Evolutionary conservation across 495 filamentous ascomycete species (phyloP).

Genomic region (Podospora australis): DNA sequence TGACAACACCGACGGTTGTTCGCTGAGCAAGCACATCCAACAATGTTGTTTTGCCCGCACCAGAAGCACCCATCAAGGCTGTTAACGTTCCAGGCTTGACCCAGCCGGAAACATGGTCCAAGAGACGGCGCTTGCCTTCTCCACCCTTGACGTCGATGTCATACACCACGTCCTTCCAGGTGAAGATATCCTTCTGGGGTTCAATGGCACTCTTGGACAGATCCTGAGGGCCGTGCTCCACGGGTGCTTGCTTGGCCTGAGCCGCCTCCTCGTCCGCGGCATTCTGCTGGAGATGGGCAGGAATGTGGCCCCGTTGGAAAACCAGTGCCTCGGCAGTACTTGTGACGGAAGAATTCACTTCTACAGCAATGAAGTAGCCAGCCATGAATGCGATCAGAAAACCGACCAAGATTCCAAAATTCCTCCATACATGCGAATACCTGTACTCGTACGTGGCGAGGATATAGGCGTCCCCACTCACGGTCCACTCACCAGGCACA

Average conservation of each 20-base stretch:
- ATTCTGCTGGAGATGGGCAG: slow-evolving; percentile 14
- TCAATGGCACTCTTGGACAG: slow-evolving; percentile 35
- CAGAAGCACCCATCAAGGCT: slow-evolving; percentile 76
- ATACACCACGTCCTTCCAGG: slow-evolving; percentile 56
- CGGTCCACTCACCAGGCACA: slow-evolving; percentile 40
- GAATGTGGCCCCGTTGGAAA: slow-evolving; percentile 24
- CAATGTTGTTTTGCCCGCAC: slow-evolving; percentile 70
- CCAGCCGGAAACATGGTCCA: slow-evolving; percentile 67
- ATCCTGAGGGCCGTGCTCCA: slow-evolving; percentile 3
- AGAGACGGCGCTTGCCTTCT: slow-evolving; percentile 51
- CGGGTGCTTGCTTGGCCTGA: not conserved
- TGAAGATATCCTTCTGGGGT: slow-evolving; percentile 49
- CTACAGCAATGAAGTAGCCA: slow-evolving; percentile 56
- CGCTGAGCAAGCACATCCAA: slow-evolving; percentile 66
- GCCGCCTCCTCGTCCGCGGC: slow-evolving; percentile 34
- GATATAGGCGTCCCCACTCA: slow-evolving; percentile 60
- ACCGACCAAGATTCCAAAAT: slow-evolving; percentile 67
- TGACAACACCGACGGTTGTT: slow-evolving; percentile 61
- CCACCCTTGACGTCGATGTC: slow-evolving; percentile 59
- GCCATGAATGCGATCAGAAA: slow-evolving; percentile 63
- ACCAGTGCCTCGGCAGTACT: slow-evolving; percentile 28
- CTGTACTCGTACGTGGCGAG: slow-evolving; percentile 50
- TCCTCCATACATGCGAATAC: slow-evolving; percentile 65
- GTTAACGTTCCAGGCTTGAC: slow-evolving; percentile 75
- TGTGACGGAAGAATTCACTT: slow-evolving; percentile 39